Percentiles rank a stretch among this genome's conserved stretches.
phyloP scores from a whole-genome alignment of 257 asterid species.

The Solanum chilense region DNA sequence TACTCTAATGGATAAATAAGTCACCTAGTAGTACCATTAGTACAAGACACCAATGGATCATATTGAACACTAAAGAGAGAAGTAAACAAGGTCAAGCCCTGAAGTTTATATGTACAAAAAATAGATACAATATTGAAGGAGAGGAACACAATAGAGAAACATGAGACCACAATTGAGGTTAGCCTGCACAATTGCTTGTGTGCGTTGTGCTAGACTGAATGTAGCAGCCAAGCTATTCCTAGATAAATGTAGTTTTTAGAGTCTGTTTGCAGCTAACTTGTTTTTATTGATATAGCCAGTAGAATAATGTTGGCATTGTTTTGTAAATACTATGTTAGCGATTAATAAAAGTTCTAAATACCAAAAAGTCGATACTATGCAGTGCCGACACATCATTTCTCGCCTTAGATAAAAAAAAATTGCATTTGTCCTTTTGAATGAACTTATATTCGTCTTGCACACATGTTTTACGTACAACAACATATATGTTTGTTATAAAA shows the following conservation, averaged over 20 bases:
- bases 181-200: background rate
- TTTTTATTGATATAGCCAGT: background rate
- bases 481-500: too few relatives aligned
- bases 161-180: background rate
- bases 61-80: background rate
- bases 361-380: too few relatives aligned
- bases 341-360: too few relatives aligned
- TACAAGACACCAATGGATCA: background rate
- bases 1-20: too few relatives aligned
- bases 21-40: background rate
- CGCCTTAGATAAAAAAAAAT: too few relatives aligned
- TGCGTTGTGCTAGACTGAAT: background rate
- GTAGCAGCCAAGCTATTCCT: background rate
- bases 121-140: background rate
- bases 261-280: too few relatives aligned
- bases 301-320: background rate
- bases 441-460: too few relatives aligned
- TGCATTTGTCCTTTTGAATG: too few relatives aligned
- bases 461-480: too few relatives aligned
- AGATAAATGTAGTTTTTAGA: background rate
- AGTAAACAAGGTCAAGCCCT: background rate
- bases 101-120: too few relatives aligned
- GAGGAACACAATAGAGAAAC: background rate
- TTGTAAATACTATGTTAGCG: background rate
- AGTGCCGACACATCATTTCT: too few relatives aligned